A percentile compares a stretch with the other conserved stretches of the same genome.
These are phyloP conservation scores for Anacardium occidentale DNA, from an alignment of 345 rosid genomes.

Conservation along the genomic window DNA sequence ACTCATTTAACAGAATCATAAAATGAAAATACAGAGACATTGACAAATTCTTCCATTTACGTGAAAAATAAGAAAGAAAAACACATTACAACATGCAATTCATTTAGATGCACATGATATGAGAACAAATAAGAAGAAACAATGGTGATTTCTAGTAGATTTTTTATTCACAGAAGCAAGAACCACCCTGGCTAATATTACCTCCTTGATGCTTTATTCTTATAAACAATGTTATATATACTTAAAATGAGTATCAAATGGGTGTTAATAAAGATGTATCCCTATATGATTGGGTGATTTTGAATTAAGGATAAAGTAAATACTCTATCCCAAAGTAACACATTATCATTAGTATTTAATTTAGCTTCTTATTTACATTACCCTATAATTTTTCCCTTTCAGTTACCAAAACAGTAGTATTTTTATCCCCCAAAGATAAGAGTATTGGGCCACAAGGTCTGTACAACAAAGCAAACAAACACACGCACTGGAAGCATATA, in stretches of 20 bases:
- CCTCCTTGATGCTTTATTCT: no score
- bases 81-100: neutral
- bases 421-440: constrained; percentile 2
- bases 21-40: constrained; percentile 9
- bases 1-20: constrained; percentile 1
- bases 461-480: constrained; percentile 25
- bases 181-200: neutral
- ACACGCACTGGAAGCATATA: constrained; percentile 18
- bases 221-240: no score
- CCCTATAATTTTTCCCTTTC: constrained; percentile 8
- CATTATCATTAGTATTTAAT: no score
- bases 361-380: constrained; percentile 2
- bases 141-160: constrained; percentile 9
- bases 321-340: no score
- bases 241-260: no score
- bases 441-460: constrained; percentile 13
- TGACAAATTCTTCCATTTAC: constrained; percentile 24
- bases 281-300: no score
- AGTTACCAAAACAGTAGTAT: constrained; percentile 20
- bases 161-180: constrained; percentile 13
- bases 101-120: constrained; percentile 2
- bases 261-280: no score
- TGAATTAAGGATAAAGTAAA: no score
- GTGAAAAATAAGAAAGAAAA: neutral
- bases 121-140: constrained; percentile 10